Evolutionary conservation across 495 filamentous ascomycete genomes (phyloP), one percentile per base, ranked within the genome.

Genomic region (Neurospora sp.): DNA sequence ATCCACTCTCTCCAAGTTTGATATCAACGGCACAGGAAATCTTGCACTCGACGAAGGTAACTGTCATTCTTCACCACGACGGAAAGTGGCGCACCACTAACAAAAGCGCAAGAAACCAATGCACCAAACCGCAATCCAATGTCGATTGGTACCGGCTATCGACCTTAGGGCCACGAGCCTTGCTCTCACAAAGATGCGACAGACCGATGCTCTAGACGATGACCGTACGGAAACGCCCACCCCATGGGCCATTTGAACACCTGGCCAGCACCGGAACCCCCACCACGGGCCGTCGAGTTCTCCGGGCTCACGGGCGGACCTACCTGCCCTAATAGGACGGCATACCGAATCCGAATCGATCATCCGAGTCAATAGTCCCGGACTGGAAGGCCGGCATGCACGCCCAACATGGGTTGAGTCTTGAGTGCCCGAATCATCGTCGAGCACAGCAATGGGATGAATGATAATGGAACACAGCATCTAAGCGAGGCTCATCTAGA

Each of bases 81-180:
- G 0, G 12, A 18, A 35, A 35, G 14, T 60, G 49, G 49, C 49
- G 27, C 54, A 66, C 27, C 54, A 35, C 54, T 66, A 66, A 66
- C 27, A 66, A 35, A 66, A 66, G 2, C 54, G 27, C 54, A 35
- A 66, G 54, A 66, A 66, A 66, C 54, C 54, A 66, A 66, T 66
- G 54, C 54, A 66, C 54, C 54, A 35, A 66, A 66, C 54, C 54
- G 54, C 3, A 3, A 66, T 35, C 54, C 54, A 37, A 8, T 10
- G 27, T 31, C 54, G 54, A 66, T 66, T 66, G 54, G 54, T 66
- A 66, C 54, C 54, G 54, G 54, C 54, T 66, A 66, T 66, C 54
- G 54, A 66, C 54, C 0, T 66, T 66, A 66, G 54, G 54, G 5
- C 27, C 54, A 62, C 54, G 54, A 62, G 54, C 23, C 12, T 62